Percentiles rank a stretch among this genome's conserved stretches.
phyloP scores from a whole-genome alignment of 1,284 basidiomycete genomes.

The Austroboletus novae-zelandiae region DNA sequence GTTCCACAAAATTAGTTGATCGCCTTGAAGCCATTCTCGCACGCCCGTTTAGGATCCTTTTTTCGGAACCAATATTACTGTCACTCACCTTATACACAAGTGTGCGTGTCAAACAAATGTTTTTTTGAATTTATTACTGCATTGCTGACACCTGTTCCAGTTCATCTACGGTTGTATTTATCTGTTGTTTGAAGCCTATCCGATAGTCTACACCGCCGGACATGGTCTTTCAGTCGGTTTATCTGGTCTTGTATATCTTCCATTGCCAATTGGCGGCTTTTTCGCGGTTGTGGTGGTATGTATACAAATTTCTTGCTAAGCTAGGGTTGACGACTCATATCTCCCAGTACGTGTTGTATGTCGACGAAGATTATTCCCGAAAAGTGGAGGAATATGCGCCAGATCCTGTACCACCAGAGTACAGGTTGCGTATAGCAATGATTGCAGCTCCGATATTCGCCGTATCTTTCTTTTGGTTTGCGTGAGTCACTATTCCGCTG shows the following conservation, averaged over 20 bases:
- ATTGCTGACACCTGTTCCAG: slow-evolving; percentile 34
- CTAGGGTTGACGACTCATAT: slow-evolving; percentile 15
- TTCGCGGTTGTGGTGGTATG: slow-evolving; percentile 44
- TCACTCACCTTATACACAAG: slow-evolving; percentile 69
- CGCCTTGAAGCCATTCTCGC: slow-evolving; percentile 49
- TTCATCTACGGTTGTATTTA: slow-evolving; percentile 64
- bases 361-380: slow-evolving; percentile 52
- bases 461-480: slow-evolving; percentile 67
- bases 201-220: slow-evolving; percentile 52
- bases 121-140: slow-evolving; percentile 1
- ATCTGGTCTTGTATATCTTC: slow-evolving; percentile 53
- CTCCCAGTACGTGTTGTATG: slow-evolving; percentile 47
- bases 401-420: slow-evolving; percentile 63
- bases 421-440: slow-evolving; percentile 55
- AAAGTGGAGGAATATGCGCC: slow-evolving; percentile 47
- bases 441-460: slow-evolving; percentile 56
- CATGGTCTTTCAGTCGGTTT: slow-evolving; percentile 51
- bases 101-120: slow-evolving; percentile 36
- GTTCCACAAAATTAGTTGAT: slow-evolving; percentile 39
- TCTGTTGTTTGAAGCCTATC: slow-evolving; percentile 59
- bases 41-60: slow-evolving; percentile 67
- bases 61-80: slow-evolving; percentile 77
- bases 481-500: slow-evolving; percentile 35
- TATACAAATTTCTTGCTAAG: slow-evolving; percentile 28
- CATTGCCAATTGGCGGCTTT: slow-evolving; percentile 53